Conservation (phyloP, 805 yeast species). For the Komagataella phaffii region DNA sequence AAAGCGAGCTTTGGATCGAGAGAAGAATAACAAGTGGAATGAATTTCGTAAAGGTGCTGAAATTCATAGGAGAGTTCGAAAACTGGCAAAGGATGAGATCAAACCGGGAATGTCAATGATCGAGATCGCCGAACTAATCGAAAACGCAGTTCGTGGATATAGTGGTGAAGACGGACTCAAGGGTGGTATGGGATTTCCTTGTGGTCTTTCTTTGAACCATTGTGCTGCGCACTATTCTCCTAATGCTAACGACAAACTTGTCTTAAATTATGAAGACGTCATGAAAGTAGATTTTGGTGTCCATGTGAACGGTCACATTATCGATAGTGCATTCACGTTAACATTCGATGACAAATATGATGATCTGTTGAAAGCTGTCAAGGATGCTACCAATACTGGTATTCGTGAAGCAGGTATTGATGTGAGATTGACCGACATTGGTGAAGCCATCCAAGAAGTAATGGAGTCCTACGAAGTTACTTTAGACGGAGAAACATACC, state of each 20-base stretch:
- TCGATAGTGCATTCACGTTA: conserved; percentile 91
- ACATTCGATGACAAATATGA: conserved; percentile 81
- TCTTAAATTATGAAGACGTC: conserved; percentile 76
- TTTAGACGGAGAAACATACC: conserved; percentile 72
- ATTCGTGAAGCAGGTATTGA: conserved; percentile 89
- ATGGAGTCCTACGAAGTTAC: conserved; percentile 96
- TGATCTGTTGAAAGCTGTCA: conserved; percentile 68
- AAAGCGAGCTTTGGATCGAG: conserved; percentile 62
- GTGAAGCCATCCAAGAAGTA: conserved; percentile 91
- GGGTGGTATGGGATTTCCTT: conserved; percentile 95
- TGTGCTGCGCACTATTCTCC: conserved; percentile 98
- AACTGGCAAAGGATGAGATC: conserved; percentile 57
- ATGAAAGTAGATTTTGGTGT: conserved; percentile 97
- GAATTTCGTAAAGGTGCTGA: conserved; percentile 95
- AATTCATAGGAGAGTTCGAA: conserved; percentile 83
- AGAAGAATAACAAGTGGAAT: conserved; percentile 53
- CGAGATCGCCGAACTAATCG: conserved; percentile 83
- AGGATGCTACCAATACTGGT: conserved; percentile 90
- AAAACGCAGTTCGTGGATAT: conserved; percentile 66
- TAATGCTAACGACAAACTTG: conserved; percentile 82
- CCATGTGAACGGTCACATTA: conserved; percentile 86
- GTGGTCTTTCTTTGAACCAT: conserved; percentile 89
- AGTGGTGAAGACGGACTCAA: conserved; percentile 53
- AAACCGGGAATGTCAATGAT: conserved; percentile 89
- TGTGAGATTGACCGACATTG: conserved; percentile 88